These are phyloP conservation scores for Sporothrix variecibatus DNA, from an alignment of 2,329 filamentous ascomycete genomes.

Conservation along the genomic window DNA sequence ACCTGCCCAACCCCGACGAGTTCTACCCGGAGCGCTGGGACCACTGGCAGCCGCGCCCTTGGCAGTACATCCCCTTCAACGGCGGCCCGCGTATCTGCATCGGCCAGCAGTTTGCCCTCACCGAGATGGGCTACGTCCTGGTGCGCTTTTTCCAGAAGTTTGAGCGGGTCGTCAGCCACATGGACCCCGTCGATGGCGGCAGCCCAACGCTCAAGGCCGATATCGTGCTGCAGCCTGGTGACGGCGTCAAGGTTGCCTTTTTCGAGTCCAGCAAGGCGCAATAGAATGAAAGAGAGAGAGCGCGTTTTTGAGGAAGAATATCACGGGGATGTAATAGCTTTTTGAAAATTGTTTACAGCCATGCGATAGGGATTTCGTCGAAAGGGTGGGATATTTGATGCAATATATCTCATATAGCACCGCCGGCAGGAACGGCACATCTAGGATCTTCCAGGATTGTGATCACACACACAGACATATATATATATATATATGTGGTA, in stretches of 20 bases:
- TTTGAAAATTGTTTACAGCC: not conserved
- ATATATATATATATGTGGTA: not conserved
- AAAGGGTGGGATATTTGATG: not conserved
- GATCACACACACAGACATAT: too few species aligned
- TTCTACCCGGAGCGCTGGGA: constrained; percentile 71
- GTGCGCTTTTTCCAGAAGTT: constrained; percentile 73
- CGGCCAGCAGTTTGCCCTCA: constrained; percentile 79
- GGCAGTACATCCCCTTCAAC: constrained; percentile 76
- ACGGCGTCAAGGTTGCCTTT: constrained; percentile 61
- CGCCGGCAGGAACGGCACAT: not conserved
- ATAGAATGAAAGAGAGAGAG: not conserved
- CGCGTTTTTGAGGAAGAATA: not conserved
- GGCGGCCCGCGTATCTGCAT: constrained; percentile 74
- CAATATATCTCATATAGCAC: not conserved
- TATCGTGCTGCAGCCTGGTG: constrained; percentile 60
- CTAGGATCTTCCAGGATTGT: not conserved
- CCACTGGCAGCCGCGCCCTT: constrained; percentile 63
- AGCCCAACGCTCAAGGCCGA: constrained; percentile 57
- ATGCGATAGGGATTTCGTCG: not conserved
- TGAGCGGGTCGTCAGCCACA: constrained; percentile 60
- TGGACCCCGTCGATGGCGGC: constrained; percentile 57
- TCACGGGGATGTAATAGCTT: not conserved
- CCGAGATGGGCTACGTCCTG: constrained; percentile 73
- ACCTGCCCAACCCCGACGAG: constrained; percentile 47
- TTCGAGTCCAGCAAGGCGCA: constrained; percentile 46